Evolutionary conservation across 2,329 filamentous ascomycete species (phyloP).

Genomic region (Dothidotthia symphoricarpi): DNA sequence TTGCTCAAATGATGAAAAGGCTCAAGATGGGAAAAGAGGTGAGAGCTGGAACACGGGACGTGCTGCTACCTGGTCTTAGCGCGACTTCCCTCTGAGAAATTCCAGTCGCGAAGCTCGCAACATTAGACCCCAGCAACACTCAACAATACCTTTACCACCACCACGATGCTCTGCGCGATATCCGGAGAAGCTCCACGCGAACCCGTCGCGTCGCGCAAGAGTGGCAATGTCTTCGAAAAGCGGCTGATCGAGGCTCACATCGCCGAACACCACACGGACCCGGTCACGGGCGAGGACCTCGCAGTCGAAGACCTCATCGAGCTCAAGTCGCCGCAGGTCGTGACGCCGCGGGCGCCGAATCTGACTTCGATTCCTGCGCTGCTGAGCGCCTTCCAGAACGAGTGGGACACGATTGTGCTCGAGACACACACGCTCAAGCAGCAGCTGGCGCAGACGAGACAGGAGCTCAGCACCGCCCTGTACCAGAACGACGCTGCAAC

Average conservation of each 20-base stretch:
- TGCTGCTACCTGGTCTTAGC: no score
- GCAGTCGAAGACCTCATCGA: slow-evolving; percentile 81
- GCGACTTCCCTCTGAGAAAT: no score
- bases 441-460: slow-evolving; percentile 82
- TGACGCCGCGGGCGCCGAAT: slow-evolving; percentile 85
- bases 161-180: slow-evolving; percentile 58
- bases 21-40: no score
- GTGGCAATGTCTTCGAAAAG: slow-evolving; percentile 91
- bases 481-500: slow-evolving; percentile 99
- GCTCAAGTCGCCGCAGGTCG: slow-evolving; percentile 77
- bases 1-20: no score
- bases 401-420: slow-evolving; percentile 92
- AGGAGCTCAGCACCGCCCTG: slow-evolving; percentile 88
- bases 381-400: slow-evolving; percentile 92
- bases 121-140: neutral
- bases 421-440: slow-evolving; percentile 91
- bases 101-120: neutral
- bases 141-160: slow-evolving; percentile 9
- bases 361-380: slow-evolving; percentile 95
- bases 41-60: no score
- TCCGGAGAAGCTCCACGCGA: slow-evolving; percentile 95
- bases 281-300: slow-evolving; percentile 82
- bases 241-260: slow-evolving; percentile 94
- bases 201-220: slow-evolving; percentile 92
- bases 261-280: slow-evolving; percentile 87